These are phyloP conservation scores for Houttuynia cordata DNA, from an alignment of 164 flowering plant genomes.

Conservation along the genomic window DNA sequence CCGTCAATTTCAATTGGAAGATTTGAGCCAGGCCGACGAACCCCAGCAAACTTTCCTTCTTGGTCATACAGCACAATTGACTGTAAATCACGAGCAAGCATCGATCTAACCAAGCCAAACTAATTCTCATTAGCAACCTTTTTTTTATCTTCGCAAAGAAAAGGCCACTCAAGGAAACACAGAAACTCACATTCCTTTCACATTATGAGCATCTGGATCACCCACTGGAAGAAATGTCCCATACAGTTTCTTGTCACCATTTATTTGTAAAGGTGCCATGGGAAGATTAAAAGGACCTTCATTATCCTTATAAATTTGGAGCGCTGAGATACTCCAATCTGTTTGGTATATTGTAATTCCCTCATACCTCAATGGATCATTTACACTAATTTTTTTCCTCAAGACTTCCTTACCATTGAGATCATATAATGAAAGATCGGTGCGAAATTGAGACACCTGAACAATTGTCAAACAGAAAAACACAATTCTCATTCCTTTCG, in stretches of 20 bases:
- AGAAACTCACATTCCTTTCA: slow-evolving; percentile 79
- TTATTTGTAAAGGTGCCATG: slow-evolving; percentile 83
- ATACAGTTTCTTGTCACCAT: slow-evolving; percentile 91
- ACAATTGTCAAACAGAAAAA: slow-evolving; percentile 1
- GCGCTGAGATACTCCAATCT: slow-evolving; percentile 88
- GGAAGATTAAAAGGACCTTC: slow-evolving; percentile 98
- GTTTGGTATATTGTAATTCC: slow-evolving; percentile 88
- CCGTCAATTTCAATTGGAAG: slow-evolving; percentile 88
- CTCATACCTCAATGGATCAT: slow-evolving; percentile 86
- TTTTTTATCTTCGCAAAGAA: background rate
- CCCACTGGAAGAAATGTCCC: slow-evolving; percentile 86
- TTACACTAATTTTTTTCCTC: slow-evolving; percentile 92
- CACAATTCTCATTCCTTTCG: too few relatives aligned
- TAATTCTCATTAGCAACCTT: background rate
- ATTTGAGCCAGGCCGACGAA: slow-evolving; percentile 75
- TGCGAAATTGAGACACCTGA: slow-evolving; percentile 75
- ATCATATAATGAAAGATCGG: slow-evolving; percentile 72
- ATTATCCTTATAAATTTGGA: slow-evolving; percentile 66
- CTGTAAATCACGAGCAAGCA: slow-evolving; percentile 94
- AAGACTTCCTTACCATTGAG: slow-evolving; percentile 82
- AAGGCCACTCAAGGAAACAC: background rate
- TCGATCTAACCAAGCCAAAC: slow-evolving; percentile 42
- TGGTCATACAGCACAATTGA: slow-evolving; percentile 72
- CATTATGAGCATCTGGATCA: slow-evolving; percentile 46
- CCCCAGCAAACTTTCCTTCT: slow-evolving; percentile 87